These are phyloP conservation scores for Entomortierella parvispora DNA, from an alignment of 192 early-diverging fungal species.

Conservation along the genomic window DNA sequence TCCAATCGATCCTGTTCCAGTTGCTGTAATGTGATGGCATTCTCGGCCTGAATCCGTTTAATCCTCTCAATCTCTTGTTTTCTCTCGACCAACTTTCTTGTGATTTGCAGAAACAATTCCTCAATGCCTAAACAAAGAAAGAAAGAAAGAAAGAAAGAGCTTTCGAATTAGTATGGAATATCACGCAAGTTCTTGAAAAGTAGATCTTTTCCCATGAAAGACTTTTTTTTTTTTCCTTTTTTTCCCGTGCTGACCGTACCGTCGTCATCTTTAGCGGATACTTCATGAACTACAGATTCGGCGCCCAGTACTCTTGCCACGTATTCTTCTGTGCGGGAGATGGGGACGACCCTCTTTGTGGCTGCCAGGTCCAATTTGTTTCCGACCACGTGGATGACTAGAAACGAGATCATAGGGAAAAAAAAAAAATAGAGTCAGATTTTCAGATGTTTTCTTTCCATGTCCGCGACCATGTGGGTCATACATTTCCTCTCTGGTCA, in stretches of 20 bases:
- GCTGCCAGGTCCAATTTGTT: constrained; percentile 78
- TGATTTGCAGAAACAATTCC: constrained; percentile 63
- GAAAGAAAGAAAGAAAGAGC: not conserved
- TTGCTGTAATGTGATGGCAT: constrained; percentile 51
- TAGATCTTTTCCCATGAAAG: too few relatives aligned
- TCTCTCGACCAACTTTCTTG: constrained; percentile 56
- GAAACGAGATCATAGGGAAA: not conserved
- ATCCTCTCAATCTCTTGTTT: constrained; percentile 51
- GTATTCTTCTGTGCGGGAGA: constrained; percentile 68
- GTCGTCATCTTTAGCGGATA: constrained; percentile 78
- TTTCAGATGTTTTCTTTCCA: too few relatives aligned
- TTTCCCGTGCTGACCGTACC: too few relatives aligned
- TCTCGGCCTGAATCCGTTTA: constrained; percentile 44
- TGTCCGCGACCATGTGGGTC: too few relatives aligned
- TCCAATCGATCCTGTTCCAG: constrained; percentile 45
- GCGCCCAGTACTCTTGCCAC: constrained; percentile 67
- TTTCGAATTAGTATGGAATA: too few relatives aligned
- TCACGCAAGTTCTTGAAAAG: too few relatives aligned
- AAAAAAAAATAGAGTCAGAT: not conserved
- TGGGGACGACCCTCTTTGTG: constrained; percentile 65
- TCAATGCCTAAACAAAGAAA: constrained; percentile 53
- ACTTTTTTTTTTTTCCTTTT: too few relatives aligned
- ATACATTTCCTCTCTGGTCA: too few relatives aligned
- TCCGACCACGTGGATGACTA: constrained; percentile 77
- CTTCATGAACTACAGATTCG: constrained; percentile 72